A percentile compares a stretch with the other conserved stretches of the same genome.
phyloP scores from a whole-genome alignment of 75 land plant species.

The Selaginella moellendorffii region DNA sequence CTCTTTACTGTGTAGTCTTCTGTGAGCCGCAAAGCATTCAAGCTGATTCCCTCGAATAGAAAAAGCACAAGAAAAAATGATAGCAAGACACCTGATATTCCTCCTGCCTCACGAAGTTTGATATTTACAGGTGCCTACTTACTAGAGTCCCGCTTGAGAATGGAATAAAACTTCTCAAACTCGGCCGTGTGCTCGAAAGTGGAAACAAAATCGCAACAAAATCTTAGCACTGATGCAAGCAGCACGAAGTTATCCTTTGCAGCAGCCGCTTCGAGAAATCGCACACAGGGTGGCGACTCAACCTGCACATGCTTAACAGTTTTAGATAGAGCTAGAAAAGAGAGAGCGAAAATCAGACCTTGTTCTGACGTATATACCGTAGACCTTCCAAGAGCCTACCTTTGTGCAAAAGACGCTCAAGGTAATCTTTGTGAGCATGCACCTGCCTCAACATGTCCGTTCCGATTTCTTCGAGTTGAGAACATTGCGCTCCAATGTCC shows the following conservation, averaged over 20 bases:
- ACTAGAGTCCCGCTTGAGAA: conserved; percentile 32
- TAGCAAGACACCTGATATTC: too few species aligned
- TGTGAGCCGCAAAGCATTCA: too few species aligned
- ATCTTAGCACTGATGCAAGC: conserved; percentile 64
- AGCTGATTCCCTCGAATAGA: too few species aligned
- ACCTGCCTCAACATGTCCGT: conserved; percentile 64
- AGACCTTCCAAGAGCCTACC: conserved; percentile 68
- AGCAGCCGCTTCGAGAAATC: conserved; percentile 75
- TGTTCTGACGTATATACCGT: conserved; percentile 61
- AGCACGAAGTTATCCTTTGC: conserved; percentile 41
- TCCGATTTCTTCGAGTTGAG: conserved; percentile 43
- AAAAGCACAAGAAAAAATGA: too few species aligned
- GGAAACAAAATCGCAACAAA: conserved; percentile 74
- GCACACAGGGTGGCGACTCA: conserved; percentile 38
- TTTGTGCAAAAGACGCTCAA: conserved; percentile 43
- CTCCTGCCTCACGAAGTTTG: too few species aligned
- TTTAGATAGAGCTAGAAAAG: not conserved
- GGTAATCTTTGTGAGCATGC: conserved; percentile 55
- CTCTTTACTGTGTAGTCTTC: not conserved
- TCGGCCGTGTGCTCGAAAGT: conserved; percentile 56
- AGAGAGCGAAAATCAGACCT: conserved; percentile 19
- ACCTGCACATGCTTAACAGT: conserved; percentile 38
- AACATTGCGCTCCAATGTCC: conserved; percentile 47
- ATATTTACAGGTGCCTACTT: too few species aligned
- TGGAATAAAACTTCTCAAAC: conserved; percentile 27